Base-by-base conservation (phyloP, 441 rosid genomes). In the Pelargonium fulgidum region DNA sequence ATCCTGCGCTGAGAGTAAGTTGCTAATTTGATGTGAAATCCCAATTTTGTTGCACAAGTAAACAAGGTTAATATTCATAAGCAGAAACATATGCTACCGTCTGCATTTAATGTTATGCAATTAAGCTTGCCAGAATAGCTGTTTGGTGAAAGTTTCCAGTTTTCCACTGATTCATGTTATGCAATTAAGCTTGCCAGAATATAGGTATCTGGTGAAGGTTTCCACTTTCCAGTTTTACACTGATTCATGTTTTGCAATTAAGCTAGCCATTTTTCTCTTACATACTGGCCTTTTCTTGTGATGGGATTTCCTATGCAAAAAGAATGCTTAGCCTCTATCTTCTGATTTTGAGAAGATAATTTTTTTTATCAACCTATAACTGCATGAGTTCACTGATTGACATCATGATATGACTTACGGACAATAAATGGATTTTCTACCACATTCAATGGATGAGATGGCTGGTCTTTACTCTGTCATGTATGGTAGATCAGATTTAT, bases 1-100 rank as follows among this genome's bases (percentile, higher is more conserved):
- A 94, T 75, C 99, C 98, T 73, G 94, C 99, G 73, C 90, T 94
- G n/a, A 82, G 85, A 67, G 98, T 92, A 77, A 73, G 93, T 85
- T 78, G 58, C 47, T 66, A 22, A 17, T 50, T n/a, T n/a, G 14
- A 50, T n/a, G 7, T 54, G 22, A 54, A 54, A 4, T 54, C 61
- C 22, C 6, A 20, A 17, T 68, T 52, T 58, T 52, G 1, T 52
- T 14, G 8, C 3, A 52, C 59, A 52, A 14, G 7, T 52, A 52
- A 7, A 52, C 59, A 4, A 3, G 19, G 59, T 52, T 52, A 52
- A 52, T 52, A 11, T n/a, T n/a, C 59, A 4, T n/a, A 29, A 29
- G 33, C 33, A 29, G 33, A 29, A 29, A 29, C 33, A 13, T 48
- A n/a, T 48, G 56, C 56, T 48, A n/a, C 11, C 16, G 13, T 48